Base-by-base conservation (phyloP, 2,329 filamentous ascomycete species). In the Alternaria gansuensis region DNA sequence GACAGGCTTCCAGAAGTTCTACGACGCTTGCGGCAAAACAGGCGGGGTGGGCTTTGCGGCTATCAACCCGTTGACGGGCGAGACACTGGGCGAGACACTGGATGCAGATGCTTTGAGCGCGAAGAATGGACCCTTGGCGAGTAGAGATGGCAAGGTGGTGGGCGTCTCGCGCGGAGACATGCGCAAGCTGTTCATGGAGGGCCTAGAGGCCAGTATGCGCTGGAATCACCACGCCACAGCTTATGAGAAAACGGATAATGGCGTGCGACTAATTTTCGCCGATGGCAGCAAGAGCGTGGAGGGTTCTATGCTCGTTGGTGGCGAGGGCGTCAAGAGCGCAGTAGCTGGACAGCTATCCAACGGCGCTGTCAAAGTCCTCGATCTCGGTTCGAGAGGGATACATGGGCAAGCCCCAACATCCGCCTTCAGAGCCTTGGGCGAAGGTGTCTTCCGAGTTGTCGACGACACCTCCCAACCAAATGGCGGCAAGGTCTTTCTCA, bases 111-210 rank as follows among this genome's bases (percentile, higher is more conserved):
- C 54, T 24, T 53, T 57, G 8, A 64, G 57, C 34, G 61, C 68
- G 3, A 49, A 37, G 17, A 63, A 51, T 33, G 74, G 77, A 54
- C 33, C 51, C 1, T 75, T 88, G 29, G 57, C 73, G 0, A 87
- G 84, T 14, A 80, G 86, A 21, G 85, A 78, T 37, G 85, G 84
- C 5, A 87, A 88, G 69, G 79, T 86, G 8, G 81, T 90, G 0
- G 87, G 87, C 0, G 87, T 89, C 39, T 82, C 85, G 0, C 77
- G 87, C 5, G 87, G 87, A 4, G 86, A 88, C 34, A 89, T 90
- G 87, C 80, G 87, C 3, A 79, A 75, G 45, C 62, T 86, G 5
- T 89, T 90, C 66, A 72, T 87, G 44, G 75, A 81, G 17, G 87
- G 86, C 1, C 83, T 82, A 56, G 86, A 88, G 60, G 71, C 80